Base-by-base conservation (phyloP, 2,329 filamentous ascomycete species). In the Colletotrichum spaethianum region DNA sequence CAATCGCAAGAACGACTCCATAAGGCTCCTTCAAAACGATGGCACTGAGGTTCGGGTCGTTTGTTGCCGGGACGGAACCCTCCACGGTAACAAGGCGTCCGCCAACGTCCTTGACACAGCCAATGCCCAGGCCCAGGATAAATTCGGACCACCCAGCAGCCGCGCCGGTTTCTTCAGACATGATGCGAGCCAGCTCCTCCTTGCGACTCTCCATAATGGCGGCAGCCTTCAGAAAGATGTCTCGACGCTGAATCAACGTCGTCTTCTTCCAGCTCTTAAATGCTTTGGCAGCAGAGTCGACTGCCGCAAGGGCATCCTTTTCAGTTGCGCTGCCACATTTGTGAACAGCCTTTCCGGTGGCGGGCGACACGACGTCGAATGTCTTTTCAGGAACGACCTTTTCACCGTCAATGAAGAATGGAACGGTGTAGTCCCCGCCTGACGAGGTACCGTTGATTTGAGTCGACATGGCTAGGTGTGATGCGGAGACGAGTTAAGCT, bases 1-100 rank as follows among this genome's bases (percentile, higher is more conserved):
- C 93, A 80, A 97, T 94, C 3, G 90, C 91, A 38, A 97, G 83
- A 20, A 95, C 87, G 9, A 96, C 94, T 1, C 94, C 94, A 76
- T 90, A 94, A 0, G 94, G 94, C 79, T 93, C 91, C 79, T 91
- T 92, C 74, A 89, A 83, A 4, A 94, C 82, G 73, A 93, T 82
- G 0, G 90, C 90, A 40, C 82, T 84, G 40, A 86, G 84, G 0
- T 86, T 88, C 53, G 88, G 84, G 11, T 86, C 74, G 6, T 72
- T 74, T 0, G 78, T 77, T 3, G 75, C 74, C 5, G 82, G 80
- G 20, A 83, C 77, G 26, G 72, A 78, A 33, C 80, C 83, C 56
- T 73, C 70, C 44, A 82, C 75, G 12, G 73, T 77, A n/a, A 73
- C 76, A 6, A 84, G 76, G 18, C 82, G 76, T 11, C 82, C 82